These are phyloP conservation scores for Lactarius quietus DNA, from an alignment of 768 basidiomycete species.

Conservation along the genomic window DNA sequence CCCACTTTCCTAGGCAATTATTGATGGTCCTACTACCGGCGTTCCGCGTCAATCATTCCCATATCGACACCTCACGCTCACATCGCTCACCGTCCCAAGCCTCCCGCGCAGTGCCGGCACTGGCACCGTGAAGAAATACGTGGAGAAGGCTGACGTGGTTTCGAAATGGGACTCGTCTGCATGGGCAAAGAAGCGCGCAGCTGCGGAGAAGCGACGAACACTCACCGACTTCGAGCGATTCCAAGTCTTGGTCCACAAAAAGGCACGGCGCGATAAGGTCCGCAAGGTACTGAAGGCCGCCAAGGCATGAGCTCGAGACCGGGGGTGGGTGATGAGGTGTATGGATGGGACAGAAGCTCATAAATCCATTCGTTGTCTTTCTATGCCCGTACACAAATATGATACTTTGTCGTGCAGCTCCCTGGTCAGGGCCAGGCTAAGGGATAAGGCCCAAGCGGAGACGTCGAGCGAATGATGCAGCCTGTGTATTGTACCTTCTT, in stretches of 20 bases:
- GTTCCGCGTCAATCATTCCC: conserved; percentile 91
- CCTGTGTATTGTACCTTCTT: not conserved
- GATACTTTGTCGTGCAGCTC: conserved; percentile 4
- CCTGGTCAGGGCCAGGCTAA: too few species aligned
- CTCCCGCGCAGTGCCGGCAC: conserved; percentile 87
- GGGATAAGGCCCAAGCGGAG: too few species aligned
- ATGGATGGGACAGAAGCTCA: not conserved
- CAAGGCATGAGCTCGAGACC: conserved; percentile 39
- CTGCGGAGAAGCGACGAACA: conserved; percentile 66
- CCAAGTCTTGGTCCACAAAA: conserved; percentile 84
- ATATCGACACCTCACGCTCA: conserved; percentile 91
- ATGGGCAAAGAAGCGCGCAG: conserved; percentile 87
- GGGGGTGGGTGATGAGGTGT: not conserved
- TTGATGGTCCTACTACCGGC: conserved; percentile 88
- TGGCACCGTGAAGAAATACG: conserved; percentile 75
- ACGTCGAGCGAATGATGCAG: too few species aligned
- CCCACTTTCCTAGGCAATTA: conserved; percentile 63
- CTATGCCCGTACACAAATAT: conserved; percentile 9
- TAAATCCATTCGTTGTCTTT: not conserved
- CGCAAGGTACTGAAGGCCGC: conserved; percentile 65
- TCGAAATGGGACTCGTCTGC: conserved; percentile 86
- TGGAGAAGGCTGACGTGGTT: conserved; percentile 80
- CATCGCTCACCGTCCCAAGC: conserved; percentile 73
- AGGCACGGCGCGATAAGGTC: conserved; percentile 73
- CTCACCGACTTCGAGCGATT: conserved; percentile 93